A percentile compares a stretch with the other conserved stretches of the same genome.
Evolutionary conservation across 2,329 filamentous ascomycete genomes (phyloP).

Genomic region (Chaetomiaceae sp.): DNA sequence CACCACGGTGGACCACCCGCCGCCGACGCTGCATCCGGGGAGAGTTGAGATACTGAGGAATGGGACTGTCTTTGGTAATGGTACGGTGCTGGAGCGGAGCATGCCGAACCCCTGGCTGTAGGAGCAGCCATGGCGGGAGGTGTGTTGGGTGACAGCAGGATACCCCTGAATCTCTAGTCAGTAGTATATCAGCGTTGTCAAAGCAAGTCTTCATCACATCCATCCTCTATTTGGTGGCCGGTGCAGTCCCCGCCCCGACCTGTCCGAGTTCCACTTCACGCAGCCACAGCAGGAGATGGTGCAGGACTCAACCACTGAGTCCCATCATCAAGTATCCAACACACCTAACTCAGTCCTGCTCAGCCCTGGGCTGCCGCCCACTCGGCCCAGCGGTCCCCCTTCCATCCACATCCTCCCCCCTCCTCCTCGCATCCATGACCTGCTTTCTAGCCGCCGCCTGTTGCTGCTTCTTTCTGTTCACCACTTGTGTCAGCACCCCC

Average conservation of each 20-base stretch:
- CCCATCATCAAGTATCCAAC: no score
- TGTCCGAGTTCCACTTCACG: no score
- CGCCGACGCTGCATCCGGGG: slow-evolving; percentile 15
- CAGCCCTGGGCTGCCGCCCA: slow-evolving; percentile 11
- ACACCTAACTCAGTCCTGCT: background rate
- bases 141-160: background rate
- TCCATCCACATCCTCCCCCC: slow-evolving; percentile 21
- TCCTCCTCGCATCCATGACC: slow-evolving; percentile 17
- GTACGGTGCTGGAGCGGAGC: slow-evolving; percentile 28
- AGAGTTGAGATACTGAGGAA: slow-evolving; percentile 12
- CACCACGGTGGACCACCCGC: slow-evolving; percentile 27
- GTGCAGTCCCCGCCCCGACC: no score
- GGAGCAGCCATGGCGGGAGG: background rate
- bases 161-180: background rate
- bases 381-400: slow-evolving; percentile 3
- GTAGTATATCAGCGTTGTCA: background rate
- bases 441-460: slow-evolving; percentile 20
- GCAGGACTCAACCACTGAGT: no score
- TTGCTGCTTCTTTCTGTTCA: slow-evolving; percentile 21
- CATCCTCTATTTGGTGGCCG: no score
- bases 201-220: no score
- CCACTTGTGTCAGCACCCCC: background rate
- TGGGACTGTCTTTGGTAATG: slow-evolving; percentile 25
- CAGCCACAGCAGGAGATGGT: no score
- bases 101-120: slow-evolving; percentile 25